Percentiles rank a stretch among this genome's conserved stretches.
Evolutionary conservation across 1,139 yeast genomes (phyloP).

Genomic region (Protomyces pachydermus): DNA sequence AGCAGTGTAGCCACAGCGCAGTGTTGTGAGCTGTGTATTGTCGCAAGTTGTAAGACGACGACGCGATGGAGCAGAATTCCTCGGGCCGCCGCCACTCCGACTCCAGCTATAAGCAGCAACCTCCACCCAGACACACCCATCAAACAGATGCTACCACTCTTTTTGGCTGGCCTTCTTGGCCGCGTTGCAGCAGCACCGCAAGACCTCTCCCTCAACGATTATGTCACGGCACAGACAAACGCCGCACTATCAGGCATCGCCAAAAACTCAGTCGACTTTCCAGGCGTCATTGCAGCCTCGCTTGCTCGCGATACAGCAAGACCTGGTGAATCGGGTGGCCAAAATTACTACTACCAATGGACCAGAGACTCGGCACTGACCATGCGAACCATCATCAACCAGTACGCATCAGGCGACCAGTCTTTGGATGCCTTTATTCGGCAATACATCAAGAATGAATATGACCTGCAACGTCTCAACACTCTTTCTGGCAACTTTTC

Average conservation of each 20-base stretch:
- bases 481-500: slow-evolving; percentile 22
- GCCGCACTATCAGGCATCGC: slow-evolving; percentile 18
- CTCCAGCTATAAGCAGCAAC: too few relatives aligned
- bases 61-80: too few relatives aligned
- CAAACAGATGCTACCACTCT: not conserved
- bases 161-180: not conserved
- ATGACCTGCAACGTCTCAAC: slow-evolving; percentile 2
- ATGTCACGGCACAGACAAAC: slow-evolving; percentile 15
- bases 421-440: slow-evolving; percentile 13
- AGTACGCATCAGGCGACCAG: slow-evolving; percentile 33
- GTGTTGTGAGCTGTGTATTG: too few relatives aligned
- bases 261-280: slow-evolving; percentile 5
- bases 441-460: slow-evolving; percentile 17
- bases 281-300: slow-evolving; percentile 25
- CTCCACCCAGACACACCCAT: too few relatives aligned
- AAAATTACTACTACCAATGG: slow-evolving; percentile 64
- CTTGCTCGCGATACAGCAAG: slow-evolving; percentile 21
- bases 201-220: slow-evolving; percentile 3
- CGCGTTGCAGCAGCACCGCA: not conserved
- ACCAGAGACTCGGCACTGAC: slow-evolving; percentile 84
- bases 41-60: too few relatives aligned
- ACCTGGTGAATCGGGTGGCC: slow-evolving; percentile 22
- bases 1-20: too few relatives aligned
- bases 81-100: too few relatives aligned
- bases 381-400: slow-evolving; percentile 57